Percentiles rank a stretch among this genome's conserved stretches.
Evolutionary conservation across 2,329 filamentous ascomycete species (phyloP).

Genomic region (Aspergillus melleus): DNA sequence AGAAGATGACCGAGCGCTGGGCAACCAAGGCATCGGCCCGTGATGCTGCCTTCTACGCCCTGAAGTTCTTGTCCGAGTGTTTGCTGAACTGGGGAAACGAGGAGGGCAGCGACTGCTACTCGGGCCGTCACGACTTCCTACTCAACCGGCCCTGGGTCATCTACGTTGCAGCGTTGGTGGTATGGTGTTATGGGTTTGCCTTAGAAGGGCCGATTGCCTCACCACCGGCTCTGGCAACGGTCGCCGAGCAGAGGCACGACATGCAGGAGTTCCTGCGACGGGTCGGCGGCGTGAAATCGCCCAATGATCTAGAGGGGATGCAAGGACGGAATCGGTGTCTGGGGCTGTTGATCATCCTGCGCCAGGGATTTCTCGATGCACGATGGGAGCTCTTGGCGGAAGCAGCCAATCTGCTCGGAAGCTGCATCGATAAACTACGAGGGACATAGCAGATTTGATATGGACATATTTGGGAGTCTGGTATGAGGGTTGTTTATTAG

Average conservation of each 20-base stretch:
- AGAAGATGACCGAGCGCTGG: conserved; percentile 86
- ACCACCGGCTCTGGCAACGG: conserved; percentile 54
- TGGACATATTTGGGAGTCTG: background rate
- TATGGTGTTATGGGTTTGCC: conserved; percentile 94
- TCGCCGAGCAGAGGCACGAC: conserved; percentile 67
- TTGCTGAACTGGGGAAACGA: conserved; percentile 62
- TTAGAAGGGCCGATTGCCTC: conserved; percentile 72
- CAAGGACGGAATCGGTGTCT: conserved; percentile 79
- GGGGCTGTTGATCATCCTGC: conserved; percentile 76
- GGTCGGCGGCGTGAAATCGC: conserved; percentile 69
- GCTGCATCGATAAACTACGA: conserved; percentile 69
- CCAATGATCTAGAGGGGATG: conserved; percentile 73
- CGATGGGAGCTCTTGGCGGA: conserved; percentile 92
- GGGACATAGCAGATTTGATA: conserved; percentile 8
- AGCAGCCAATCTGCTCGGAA: conserved; percentile 74
- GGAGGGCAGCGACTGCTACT: conserved; percentile 56
- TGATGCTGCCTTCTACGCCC: conserved; percentile 88
- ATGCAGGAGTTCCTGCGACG: conserved; percentile 77
- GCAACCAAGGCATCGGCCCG: conserved; percentile 83
- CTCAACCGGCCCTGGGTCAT: conserved; percentile 93
- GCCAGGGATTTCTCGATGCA: conserved; percentile 76
- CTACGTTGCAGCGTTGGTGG: conserved; percentile 86
- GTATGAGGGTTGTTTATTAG: background rate
- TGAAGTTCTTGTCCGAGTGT: conserved; percentile 77
- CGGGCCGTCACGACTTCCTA: conserved; percentile 81